Base-by-base conservation (phyloP, 768 basidiomycete genomes). In the Pleurotus tuoliensis region DNA sequence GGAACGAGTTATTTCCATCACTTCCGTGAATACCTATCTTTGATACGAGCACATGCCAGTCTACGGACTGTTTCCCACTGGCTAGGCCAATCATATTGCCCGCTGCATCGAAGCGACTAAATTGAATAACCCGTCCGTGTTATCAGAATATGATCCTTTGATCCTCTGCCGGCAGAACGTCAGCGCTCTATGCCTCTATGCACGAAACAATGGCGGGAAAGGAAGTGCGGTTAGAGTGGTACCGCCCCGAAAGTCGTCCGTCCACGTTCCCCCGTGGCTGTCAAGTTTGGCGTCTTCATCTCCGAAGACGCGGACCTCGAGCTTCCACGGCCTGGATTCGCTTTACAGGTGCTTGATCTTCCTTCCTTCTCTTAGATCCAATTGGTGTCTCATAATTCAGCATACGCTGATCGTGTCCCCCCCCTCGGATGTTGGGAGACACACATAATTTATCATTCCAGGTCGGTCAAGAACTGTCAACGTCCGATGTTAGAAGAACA, bases 1-100 rank as follows among this genome's bases (percentile, higher is more conserved):
- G 51, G 51, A 52, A 52, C 51, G 15, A 52, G 51, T 40, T 52
- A 52, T 39, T 39, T 52, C 51, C n/a, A 37, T 52, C 16, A 15
- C 51, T 39, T 47, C 41, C 51, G 40, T 52, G 24, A 52, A 52
- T 30, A 39, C 5, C 37, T n/a, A 37, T 20, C 37, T 41, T 52
- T 52, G 51, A 52, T 52, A 22, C 18, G 16, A 15, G 39, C 51
- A 40, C 51, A 52, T 52, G 51, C 39, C 22, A 5, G 20, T 15
- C n/a, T 34, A 39, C 27, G 38, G 15, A 34, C n/a, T 30, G 16
- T 39, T 52, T 52, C 51, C 51, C 51, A 52, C 38, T 24, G 16
- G 38, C 16, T 20, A 41, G 37, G 51, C 51, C 51, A 52, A 40
- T 40, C 8, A 52, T 22, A 40, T 12, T 27, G 30, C 11, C 48